These are phyloP conservation scores for Yamadazyma diddensiae DNA, from an alignment of 1,139 yeast species.

Conservation along the genomic window DNA sequence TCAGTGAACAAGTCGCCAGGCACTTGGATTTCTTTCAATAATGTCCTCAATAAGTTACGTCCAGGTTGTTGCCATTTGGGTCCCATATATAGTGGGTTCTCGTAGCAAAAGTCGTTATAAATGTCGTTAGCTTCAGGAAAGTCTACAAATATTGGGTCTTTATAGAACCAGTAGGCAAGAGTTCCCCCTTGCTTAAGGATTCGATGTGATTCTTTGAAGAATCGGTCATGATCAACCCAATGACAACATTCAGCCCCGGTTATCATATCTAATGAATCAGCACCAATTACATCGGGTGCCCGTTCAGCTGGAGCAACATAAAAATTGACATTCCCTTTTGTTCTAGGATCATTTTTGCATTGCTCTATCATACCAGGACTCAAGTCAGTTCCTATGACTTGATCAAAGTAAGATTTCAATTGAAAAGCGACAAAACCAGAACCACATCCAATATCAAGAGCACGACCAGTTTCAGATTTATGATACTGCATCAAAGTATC, in stretches of 20 bases:
- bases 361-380: constrained; percentile 60
- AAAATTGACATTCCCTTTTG: constrained; percentile 6
- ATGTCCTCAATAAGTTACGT: constrained; percentile 44
- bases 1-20: constrained; percentile 40
- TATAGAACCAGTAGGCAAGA: constrained; percentile 76
- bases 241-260: constrained; percentile 78
- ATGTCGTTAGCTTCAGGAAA: constrained; percentile 41
- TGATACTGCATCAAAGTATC: constrained; percentile 30
- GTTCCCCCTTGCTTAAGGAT: constrained; percentile 60
- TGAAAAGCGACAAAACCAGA: constrained; percentile 76
- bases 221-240: constrained; percentile 63
- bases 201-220: constrained; percentile 48
- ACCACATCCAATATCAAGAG: constrained; percentile 80
- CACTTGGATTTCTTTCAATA: constrained; percentile 40
- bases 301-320: constrained; percentile 9
- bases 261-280: constrained; percentile 52
- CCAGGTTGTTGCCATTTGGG: constrained; percentile 80
- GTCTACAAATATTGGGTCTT: constrained; percentile 56
- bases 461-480: constrained; percentile 20
- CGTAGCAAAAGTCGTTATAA: constrained; percentile 29
- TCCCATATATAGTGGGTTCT: constrained; percentile 46
- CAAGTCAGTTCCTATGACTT: constrained; percentile 67
- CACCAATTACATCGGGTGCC: constrained; percentile 15
- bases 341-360: constrained; percentile 27
- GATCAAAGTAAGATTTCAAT: constrained; percentile 40